Evolutionary conservation across 352 stramenopile species (phyloP).

Genomic region (Globisporangium orthogonon): DNA sequence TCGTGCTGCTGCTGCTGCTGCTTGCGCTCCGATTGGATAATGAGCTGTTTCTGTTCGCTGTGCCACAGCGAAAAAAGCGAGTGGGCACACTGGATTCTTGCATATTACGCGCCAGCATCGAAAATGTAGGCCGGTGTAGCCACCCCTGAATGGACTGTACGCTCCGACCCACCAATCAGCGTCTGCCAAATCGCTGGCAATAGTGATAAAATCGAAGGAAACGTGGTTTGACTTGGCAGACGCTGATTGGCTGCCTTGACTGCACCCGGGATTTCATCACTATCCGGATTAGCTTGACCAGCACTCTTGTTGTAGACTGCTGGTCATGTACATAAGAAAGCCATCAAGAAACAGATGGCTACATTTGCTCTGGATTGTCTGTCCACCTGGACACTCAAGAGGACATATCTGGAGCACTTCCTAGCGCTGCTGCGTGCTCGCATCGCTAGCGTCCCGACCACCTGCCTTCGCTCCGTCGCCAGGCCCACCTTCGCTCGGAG

Average conservation of each 20-base stretch:
- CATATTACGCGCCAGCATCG: neutral
- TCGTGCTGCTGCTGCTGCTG: neutral
- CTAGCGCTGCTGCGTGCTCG: no score
- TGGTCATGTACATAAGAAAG: no score
- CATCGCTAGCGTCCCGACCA: no score
- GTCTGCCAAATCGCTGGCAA: no score
- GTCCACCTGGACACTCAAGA: no score
- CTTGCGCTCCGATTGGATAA: neutral
- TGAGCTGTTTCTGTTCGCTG: neutral
- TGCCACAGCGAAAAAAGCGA: neutral
- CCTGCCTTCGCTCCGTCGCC: neutral
- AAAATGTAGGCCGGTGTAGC: neutral
- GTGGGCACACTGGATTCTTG: neutral
- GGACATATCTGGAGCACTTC: no score
- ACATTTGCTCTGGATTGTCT: neutral
- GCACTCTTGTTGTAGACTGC: no score
- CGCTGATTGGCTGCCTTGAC: constrained; percentile 27
- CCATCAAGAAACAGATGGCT: neutral
- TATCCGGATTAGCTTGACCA: neutral
- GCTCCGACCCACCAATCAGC: no score
- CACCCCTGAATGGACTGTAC: neutral
- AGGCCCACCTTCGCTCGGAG: constrained; percentile 1
- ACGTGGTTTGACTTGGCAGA: constrained; percentile 42
- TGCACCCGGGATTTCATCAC: neutral
- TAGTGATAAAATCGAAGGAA: neutral